phyloP scores from a whole-genome alignment of 495 filamentous ascomycete species.

The Neurospora intermedia region DNA sequence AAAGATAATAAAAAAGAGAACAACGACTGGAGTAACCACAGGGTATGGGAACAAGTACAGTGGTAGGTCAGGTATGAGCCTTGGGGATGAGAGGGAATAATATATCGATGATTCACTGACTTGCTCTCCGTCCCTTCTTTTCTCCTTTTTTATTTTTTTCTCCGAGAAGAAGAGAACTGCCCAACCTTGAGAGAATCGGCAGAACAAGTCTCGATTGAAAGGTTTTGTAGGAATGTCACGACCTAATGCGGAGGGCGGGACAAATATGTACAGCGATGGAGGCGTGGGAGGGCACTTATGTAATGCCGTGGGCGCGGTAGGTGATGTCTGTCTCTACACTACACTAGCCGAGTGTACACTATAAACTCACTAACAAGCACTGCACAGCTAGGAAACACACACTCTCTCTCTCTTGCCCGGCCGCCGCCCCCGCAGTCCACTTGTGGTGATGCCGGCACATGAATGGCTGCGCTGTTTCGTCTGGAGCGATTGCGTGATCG shows the following conservation, averaged over 20 bases:
- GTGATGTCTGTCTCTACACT: not conserved
- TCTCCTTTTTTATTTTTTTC: slow-evolving; percentile 11
- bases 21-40: not conserved
- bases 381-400: not conserved
- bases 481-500: slow-evolving; percentile 26
- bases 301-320: not conserved
- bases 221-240: not conserved
- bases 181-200: slow-evolving; percentile 7
- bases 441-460: not conserved
- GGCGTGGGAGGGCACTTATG: not conserved
- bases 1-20: not conserved
- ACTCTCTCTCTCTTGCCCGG: not conserved
- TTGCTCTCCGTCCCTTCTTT: not conserved
- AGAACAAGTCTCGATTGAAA: not conserved
- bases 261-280: not conserved
- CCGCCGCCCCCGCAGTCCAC: slow-evolving; percentile 14
- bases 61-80: not conserved
- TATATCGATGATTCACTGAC: slow-evolving; percentile 1
- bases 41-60: not conserved
- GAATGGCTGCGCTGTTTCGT: not conserved
- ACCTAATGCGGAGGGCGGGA: not conserved
- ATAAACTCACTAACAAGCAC: not conserved
- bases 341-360: no score
- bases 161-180: not conserved
- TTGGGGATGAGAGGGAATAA: not conserved